A percentile compares a stretch with the other conserved stretches of the same genome.
phyloP scores from a whole-genome alignment of 1,139 yeast genomes.

The Candida smagusa region DNA sequence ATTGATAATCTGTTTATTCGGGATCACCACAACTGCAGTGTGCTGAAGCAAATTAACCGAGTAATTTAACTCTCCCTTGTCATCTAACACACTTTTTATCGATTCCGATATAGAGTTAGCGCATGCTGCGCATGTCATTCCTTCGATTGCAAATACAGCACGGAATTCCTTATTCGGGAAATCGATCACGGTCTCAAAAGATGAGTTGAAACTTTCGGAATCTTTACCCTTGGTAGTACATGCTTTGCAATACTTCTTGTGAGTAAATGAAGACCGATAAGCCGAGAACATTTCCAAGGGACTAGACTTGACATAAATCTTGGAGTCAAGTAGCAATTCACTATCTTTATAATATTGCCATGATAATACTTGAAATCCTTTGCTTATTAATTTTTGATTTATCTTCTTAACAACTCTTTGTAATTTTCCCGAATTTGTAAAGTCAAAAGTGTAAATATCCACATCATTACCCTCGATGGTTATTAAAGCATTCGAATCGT shows the following conservation, averaged over 20 bases:
- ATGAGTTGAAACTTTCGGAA: slow-evolving; percentile 5
- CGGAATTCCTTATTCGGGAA: slow-evolving; percentile 28
- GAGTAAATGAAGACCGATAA: slow-evolving; percentile 17
- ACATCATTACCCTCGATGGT: slow-evolving; percentile 18
- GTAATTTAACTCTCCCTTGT: slow-evolving; percentile 23
- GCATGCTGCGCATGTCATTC: slow-evolving; percentile 69
- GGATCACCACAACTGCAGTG: slow-evolving; percentile 44
- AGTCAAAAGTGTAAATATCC: slow-evolving; percentile 15
- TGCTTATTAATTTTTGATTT: slow-evolving; percentile 18
- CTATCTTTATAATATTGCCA: slow-evolving; percentile 31
- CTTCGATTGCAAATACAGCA: slow-evolving; percentile 56
- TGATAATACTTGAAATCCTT: slow-evolving; percentile 32
- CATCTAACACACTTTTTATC: slow-evolving; percentile 32
- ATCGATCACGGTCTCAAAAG: slow-evolving; percentile 28
- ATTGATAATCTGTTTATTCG: slow-evolving; percentile 53
- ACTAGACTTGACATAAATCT: slow-evolving; percentile 1
- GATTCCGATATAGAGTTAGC: slow-evolving; percentile 44
- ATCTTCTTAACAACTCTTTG: slow-evolving; percentile 21
- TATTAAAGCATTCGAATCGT: slow-evolving; percentile 12
- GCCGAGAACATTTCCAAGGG: slow-evolving; percentile 6
- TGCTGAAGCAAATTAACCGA: slow-evolving; percentile 44
- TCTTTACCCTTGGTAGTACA: slow-evolving; percentile 17
- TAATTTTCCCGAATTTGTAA: slow-evolving; percentile 4
- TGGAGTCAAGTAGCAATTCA: slow-evolving; percentile 12
- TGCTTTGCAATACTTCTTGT: slow-evolving; percentile 29